Base-by-base conservation (phyloP, 306 rosid species). In the Mimosa bimucronata region DNA sequence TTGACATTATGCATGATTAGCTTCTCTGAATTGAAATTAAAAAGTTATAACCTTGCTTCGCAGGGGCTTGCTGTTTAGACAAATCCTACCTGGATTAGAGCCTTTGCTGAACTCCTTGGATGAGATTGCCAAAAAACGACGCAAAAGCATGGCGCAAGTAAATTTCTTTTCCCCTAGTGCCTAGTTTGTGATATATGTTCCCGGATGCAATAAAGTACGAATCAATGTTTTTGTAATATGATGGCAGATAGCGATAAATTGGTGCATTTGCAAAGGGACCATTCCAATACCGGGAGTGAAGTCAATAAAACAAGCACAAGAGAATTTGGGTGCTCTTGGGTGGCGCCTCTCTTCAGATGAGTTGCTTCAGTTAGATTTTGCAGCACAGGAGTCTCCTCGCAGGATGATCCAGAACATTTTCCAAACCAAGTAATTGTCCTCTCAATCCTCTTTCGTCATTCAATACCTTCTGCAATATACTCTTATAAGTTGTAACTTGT, bases 231-330 rank as follows among this genome's bases (percentile, higher is more conserved):
- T 53, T 23, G 60, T 79, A 45, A 55, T 46, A 66, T 75, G 57
- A 55, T 86, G 81, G 83, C 86, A 95, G 98, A 93, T 95, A 66
- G 98, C 98, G 29, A 91, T 92, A 86, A 95, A 95, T 68, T 95
- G 98, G 98, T 95, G 98, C 79, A 89, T 90, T 40, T 76, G 92
- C 85, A 93, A 91, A 79, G 99, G 96, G 9, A 76, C 92, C 10
- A 81, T 91, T 58, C 98, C 98, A n/a, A 93, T 95, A 77, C 94
- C 99, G 4, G 98, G 99, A 84, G 94, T 89, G 2, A 95, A 95
- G 89, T 85, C 94, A n/a, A 78, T 91, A 61, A 86, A 80, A 83
- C 99, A 95, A 81, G 93, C 90, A 37, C 45, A 88, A 78, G 99
- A 95, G 62, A 95, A 95, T 79, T 66, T 95, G 82, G 98, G 98